Evolutionary conservation across 345 rosid species (phyloP).

Genomic region (Limnanthes douglasii): DNA sequence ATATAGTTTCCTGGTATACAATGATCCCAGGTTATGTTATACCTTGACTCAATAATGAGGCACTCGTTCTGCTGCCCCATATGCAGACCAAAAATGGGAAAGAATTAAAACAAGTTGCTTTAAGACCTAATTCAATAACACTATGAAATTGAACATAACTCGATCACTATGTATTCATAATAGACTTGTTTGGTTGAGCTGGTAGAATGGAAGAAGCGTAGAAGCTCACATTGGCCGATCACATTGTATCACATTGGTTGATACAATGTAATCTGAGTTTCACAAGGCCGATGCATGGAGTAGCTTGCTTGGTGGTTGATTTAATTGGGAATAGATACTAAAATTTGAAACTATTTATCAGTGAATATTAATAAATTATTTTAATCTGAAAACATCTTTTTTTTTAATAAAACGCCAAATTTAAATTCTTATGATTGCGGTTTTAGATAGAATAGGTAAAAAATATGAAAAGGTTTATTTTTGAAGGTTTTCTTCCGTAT

Average conservation of each 20-base stretch:
- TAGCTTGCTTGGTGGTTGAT: conserved; percentile 83
- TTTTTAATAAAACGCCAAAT: too few species aligned
- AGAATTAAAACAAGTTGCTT: conserved; percentile 4
- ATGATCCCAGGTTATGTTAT: conserved; percentile 60
- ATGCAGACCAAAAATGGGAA: conserved; percentile 37
- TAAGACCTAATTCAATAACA: conserved; percentile 66
- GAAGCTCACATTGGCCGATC: too few species aligned
- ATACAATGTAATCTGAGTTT: conserved; percentile 32
- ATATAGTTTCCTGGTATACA: conserved; percentile 80
- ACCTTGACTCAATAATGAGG: conserved; percentile 34
- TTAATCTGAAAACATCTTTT: too few species aligned
- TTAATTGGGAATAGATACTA: too few species aligned
- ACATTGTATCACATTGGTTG: too few species aligned
- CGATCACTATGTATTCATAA: conserved; percentile 81
- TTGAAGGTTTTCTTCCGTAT: too few species aligned
- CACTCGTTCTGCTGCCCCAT: conserved; percentile 39
- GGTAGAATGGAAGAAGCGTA: conserved; percentile 59
- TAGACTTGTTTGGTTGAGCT: conserved; percentile 84
- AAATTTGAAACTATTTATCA: too few species aligned
- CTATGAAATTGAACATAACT: conserved; percentile 31
- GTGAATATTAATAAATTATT: too few species aligned
- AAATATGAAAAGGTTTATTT: too few species aligned
- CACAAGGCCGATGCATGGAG: conserved; percentile 71
- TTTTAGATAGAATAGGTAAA: too few species aligned
- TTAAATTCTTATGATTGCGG: too few species aligned